These are phyloP conservation scores for Orbilia oligospora DNA, from an alignment of 2,329 filamentous ascomycete genomes.

Conservation along the genomic window DNA sequence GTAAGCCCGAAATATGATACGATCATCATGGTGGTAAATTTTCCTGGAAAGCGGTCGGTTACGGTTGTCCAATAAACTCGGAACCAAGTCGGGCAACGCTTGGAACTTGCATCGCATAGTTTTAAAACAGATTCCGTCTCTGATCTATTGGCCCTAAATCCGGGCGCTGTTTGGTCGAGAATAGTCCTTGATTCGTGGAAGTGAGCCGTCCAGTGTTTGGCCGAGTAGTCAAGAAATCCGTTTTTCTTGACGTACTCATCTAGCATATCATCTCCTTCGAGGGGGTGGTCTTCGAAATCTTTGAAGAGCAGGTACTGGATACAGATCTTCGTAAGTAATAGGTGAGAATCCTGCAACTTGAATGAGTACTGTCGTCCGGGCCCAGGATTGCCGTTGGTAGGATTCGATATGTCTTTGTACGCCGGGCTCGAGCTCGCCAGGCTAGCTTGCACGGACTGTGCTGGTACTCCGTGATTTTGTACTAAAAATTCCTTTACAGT, in stretches of 20 bases:
- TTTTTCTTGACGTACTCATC: constrained; percentile 5
- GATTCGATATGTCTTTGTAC: neutral
- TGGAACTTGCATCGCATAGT: constrained; percentile 16
- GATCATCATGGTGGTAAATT: constrained; percentile 9
- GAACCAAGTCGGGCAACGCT: constrained; percentile 13
- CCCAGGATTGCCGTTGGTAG: neutral
- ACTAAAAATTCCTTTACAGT: constrained; percentile 52
- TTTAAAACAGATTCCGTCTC: neutral
- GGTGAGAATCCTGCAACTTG: constrained; percentile 12
- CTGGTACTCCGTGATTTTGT: neutral
- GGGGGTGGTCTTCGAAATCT: constrained; percentile 10
- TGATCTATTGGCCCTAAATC: neutral
- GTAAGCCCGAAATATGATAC: constrained; percentile 23
- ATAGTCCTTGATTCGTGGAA: constrained; percentile 2
- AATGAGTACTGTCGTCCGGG: neutral
- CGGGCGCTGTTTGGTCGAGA: neutral
- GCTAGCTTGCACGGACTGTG: neutral
- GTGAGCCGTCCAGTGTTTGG: constrained; percentile 23
- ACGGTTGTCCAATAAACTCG: constrained; percentile 20
- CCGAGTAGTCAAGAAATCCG: constrained; percentile 28
- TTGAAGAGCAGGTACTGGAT: neutral
- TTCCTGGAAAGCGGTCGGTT: neutral
- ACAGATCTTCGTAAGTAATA: neutral
- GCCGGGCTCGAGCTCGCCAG: too few relatives aligned
- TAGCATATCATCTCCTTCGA: neutral